Evolutionary conservation across 2,329 filamentous ascomycete genomes (phyloP), one percentile per base, ranked within the genome.

Genomic region (Atkinsonella texensis): DNA sequence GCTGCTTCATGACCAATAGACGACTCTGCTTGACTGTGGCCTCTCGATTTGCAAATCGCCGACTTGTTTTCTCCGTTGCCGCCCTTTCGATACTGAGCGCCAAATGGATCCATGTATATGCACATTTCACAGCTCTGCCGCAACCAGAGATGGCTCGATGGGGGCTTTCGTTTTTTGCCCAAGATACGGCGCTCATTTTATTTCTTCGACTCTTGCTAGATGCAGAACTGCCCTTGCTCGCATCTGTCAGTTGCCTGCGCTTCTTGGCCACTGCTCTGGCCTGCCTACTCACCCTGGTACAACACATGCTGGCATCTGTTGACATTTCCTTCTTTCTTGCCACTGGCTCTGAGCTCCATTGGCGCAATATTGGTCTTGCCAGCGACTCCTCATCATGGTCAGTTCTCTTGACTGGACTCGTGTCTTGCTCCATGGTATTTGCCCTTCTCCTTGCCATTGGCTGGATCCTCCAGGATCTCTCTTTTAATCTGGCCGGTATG

Each of bases 111-210:
- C 66, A 68, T 51, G 55, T 68, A 38, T 60, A 62, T 50, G 65
- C 60, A 35, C 63, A 69, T 32, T 53, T 61, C 18, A 56, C 54
- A 6, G 62, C 66, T 6, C 52, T 68, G n/a, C 59, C 64, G 1
- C 52, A 58, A 3, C 56, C 57, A n/a, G 58, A 63, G 33, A 54
- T 68, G 50, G 20, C 60, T 9, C 60, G 58, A 1, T 69, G 63
- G 55, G 62, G 62, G 20, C 59, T 63, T 11, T 66, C 66, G 2
- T 69, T 69, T 51, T 67, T 67, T 51, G 58, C 60, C 4, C 65
- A 68, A 40, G 67, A 69, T 18, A 54, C 63, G 0, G 46, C 61
- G 6, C 55, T 68, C 4, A 57, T 69, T 3, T 53, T 68, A 12
- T 20, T 65, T 31, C 59, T 68, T 41, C 58, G 65, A 7, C 55